phyloP scores from a whole-genome alignment of 73 alveolate genomes.

The Paramecium octaurelia region DNA sequence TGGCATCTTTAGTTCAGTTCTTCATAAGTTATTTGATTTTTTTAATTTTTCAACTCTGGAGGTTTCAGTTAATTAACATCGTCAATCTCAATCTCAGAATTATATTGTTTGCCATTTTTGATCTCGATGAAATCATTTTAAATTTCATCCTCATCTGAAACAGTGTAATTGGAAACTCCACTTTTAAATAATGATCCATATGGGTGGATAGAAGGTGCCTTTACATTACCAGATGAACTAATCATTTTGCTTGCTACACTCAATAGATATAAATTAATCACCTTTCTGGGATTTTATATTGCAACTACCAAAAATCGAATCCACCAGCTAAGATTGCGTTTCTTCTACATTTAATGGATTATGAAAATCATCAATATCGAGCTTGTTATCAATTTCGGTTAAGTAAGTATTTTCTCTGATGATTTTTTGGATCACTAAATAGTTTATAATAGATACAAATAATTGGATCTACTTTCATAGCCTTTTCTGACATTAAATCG shows the following conservation, averaged over 20 bases:
- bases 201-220: neutral
- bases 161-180: neutral
- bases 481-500: neutral
- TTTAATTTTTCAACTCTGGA: neutral
- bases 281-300: neutral
- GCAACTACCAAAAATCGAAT: neutral
- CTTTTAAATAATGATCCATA: neutral
- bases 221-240: slow-evolving; percentile 4
- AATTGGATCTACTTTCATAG: neutral
- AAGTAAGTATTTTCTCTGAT: neutral
- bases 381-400: neutral
- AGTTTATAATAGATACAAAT: neutral
- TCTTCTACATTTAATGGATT: neutral
- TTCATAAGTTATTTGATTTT: neutral
- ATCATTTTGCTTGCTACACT: neutral
- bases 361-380: neutral
- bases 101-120: neutral
- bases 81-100: neutral
- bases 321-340: neutral
- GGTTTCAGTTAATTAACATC: neutral
- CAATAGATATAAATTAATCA: neutral
- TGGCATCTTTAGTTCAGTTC: neutral
- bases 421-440: neutral
- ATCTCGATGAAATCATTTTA: neutral
- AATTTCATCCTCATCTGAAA: neutral